Evolutionary conservation across 192 early-diverging fungal species (phyloP), one percentile per base, ranked within the genome.

Genomic region (Powellomyces hirtus): DNA sequence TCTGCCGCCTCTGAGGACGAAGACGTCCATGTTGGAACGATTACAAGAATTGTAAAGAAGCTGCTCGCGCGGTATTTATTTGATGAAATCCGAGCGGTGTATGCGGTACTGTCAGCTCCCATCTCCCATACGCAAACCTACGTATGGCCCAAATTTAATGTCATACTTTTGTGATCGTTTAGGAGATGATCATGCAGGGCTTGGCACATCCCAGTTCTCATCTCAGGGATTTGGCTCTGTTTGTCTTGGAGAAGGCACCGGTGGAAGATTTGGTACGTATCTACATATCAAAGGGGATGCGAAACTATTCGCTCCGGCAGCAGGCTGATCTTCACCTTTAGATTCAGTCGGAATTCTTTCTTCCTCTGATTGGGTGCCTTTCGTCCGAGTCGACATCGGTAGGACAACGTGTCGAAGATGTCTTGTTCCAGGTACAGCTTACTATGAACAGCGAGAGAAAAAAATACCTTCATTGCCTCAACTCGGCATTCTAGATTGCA

Each of bases 211-310:
- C 58, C 7, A 52, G 35, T 26, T 22, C 4, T 4, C n/a, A 20
- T 13, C 72, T 83, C 42, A 71, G 79, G 50, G 65, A 69, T 55
- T 36, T 84, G 36, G 57, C 79, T 0, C 30, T 84, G 0, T n/a
- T 64, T 36, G 77, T 76, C 26, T 56, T 83, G 6, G 75, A 75
- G 64, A 84, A 84, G 66, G 81, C 71, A 34, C 29, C 73, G 11
- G 38, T 24, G 4, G 56, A 59, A 10, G 73, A 74, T 33, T 69
- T 84, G 59, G 68, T 70, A 26, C 1, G 59, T n/a, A n/a, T n/a
- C n/a, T n/a, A n/a, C n/a, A n/a, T n/a, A n/a, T n/a, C n/a, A n/a
- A n/a, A n/a, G n/a, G n/a, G n/a, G n/a, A n/a, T n/a, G n/a, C n/a
- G n/a, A n/a, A n/a, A n/a, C n/a, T n/a, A n/a, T n/a, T n/a, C n/a